A percentile compares a stretch with the other conserved stretches of the same genome.
Evolutionary conservation across 345 rosid species (phyloP).

Genomic region (Trapa incisa): DNA sequence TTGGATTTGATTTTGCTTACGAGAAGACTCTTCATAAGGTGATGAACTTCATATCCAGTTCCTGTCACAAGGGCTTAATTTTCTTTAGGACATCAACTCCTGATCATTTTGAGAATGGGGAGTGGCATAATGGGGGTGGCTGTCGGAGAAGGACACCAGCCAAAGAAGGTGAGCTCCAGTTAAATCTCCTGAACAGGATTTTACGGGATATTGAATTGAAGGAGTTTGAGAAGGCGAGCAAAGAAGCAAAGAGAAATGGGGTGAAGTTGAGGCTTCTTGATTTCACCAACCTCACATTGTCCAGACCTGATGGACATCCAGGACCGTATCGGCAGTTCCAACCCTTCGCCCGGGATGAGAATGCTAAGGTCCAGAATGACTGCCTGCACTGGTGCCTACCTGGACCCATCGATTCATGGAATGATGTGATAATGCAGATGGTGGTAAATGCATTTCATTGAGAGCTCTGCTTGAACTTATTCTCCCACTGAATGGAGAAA

Average conservation of each 20-base stretch:
- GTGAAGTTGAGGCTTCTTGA: constrained; percentile 61
- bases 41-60: constrained; percentile 43
- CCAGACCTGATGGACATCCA: constrained; percentile 89
- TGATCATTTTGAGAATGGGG: constrained; percentile 85
- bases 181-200: constrained; percentile 48
- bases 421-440: constrained; percentile 78
- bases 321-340: constrained; percentile 64
- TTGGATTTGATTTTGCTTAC: constrained; percentile 70
- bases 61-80: constrained; percentile 39
- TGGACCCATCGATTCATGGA: constrained; percentile 79
- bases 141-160: constrained; percentile 47
- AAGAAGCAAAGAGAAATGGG: constrained; percentile 27
- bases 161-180: constrained; percentile 49
- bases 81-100: constrained; percentile 83
- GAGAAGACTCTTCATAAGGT: constrained; percentile 42
- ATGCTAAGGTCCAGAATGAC: constrained; percentile 68
- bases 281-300: constrained; percentile 46
- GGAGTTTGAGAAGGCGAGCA: constrained; percentile 43
- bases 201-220: constrained; percentile 47
- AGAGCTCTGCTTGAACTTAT: neutral
- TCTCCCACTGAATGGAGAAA: neutral
- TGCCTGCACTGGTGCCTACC: constrained; percentile 98
- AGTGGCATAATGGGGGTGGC: constrained; percentile 82
- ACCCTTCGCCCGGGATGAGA: constrained; percentile 54
- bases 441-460: constrained; percentile 19